A percentile compares a stretch with the other conserved stretches of the same genome.
Conservation (phyloP, 345 rosid genomes). For the Laguncularia racemosa region DNA sequence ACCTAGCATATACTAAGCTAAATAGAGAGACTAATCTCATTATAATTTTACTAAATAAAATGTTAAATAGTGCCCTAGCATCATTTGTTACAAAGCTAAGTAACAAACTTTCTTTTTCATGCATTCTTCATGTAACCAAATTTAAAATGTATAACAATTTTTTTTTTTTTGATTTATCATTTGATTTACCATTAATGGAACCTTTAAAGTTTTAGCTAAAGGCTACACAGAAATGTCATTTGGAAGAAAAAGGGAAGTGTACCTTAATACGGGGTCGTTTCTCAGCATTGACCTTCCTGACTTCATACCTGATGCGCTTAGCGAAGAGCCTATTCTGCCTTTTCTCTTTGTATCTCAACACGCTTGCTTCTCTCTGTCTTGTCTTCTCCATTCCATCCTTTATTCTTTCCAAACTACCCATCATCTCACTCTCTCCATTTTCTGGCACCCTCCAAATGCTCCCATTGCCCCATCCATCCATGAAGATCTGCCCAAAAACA, state of each 20-base stretch:
- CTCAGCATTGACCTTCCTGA: slow-evolving; percentile 91
- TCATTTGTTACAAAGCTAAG: no score
- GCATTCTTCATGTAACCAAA: no score
- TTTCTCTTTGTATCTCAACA: slow-evolving; percentile 87
- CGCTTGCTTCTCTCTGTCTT: slow-evolving; percentile 78
- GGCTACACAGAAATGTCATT: neutral
- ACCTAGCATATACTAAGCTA: no score
- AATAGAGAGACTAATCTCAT: no score
- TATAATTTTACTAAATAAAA: no score
- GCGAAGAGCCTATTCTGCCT: slow-evolving; percentile 79
- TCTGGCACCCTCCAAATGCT: slow-evolving; percentile 61
- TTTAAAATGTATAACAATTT: no score
- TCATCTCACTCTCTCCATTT: slow-evolving; percentile 11
- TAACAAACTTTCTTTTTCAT: no score
- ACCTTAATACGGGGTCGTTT: slow-evolving; percentile 91
- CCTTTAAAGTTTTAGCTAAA: neutral
- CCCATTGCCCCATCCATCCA: slow-evolving; percentile 19
- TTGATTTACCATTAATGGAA: neutral
- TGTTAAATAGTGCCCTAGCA: no score
- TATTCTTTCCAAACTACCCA: slow-evolving; percentile 7
- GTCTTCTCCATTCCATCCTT: slow-evolving; percentile 23
- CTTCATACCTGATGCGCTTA: slow-evolving; percentile 78
- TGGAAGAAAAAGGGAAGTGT: neutral
- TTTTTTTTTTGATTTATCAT: no score
- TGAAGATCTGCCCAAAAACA: slow-evolving; percentile 22